Base-by-base conservation (phyloP, 345 rosid genomes). In the Arabis alpina region DNA sequence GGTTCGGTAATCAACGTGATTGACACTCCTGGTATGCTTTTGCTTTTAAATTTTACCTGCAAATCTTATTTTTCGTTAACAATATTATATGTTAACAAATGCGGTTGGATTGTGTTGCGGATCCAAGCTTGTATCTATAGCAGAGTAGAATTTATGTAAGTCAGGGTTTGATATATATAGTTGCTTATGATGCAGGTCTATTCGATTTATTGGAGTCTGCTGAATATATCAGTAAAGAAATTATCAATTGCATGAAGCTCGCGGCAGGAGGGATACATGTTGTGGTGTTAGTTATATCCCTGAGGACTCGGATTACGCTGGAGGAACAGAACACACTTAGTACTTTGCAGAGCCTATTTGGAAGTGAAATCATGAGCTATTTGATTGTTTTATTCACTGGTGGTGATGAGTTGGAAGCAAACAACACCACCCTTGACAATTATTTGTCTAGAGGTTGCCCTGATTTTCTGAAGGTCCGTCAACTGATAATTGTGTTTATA, bases 321-420 rank as follows among this genome's bases (percentile, higher is more conserved):
- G 96, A 92, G 71, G 98, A 92, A 77, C 80, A 80, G 76, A 78
- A 85, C 64, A 85, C 91, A 10, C 79, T 92, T 54, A 73, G 61
- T 8, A 82, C 81, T 75, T 79, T 92, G 66, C 86, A 76, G 42
- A 75, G 77, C 54, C 75, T 92, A 64, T 89, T 92, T 36, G 96
- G 98, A n/a, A 76, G 58, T 48, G 80, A 85, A 70, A 85, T 92
- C 48, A 4, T 83, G 39, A 70, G 80, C 66, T 88, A 89, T 82
- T 80, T 92, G 84, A 80, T 92, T 59, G 87, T 89, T 16, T 82
- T 92, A 15, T 92, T 92, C 76, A 92, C 96, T 0, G 96, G 94
- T 8, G 96, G 98, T 50, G 98, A 92, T 73, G 91, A 77, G 16
- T 83, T 92, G 43, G 92, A 89, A 68, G 92, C 82, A 3, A 73